Evolutionary conservation across 306 rosid genomes (phyloP).

Genomic region (Corylus americana): DNA sequence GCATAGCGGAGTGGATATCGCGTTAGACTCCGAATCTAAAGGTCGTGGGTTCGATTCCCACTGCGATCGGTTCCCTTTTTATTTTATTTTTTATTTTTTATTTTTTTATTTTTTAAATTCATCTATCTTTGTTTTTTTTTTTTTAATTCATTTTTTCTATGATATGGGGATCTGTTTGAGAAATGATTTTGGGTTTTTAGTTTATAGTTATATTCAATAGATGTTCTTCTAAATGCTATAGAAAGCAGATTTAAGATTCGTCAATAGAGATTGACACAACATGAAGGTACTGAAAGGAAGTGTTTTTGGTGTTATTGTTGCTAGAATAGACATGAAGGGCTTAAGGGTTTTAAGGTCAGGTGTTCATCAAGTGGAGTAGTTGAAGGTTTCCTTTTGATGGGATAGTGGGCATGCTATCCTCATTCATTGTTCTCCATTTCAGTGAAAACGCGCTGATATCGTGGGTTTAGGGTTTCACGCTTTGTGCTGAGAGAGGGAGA

Average conservation of each 20-base stretch:
- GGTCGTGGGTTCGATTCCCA: conserved; percentile 99
- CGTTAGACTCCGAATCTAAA: conserved; percentile 99
- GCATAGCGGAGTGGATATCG: conserved; percentile 99
- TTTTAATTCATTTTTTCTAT: no score
- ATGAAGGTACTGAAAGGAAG: neutral
- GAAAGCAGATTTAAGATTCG: neutral
- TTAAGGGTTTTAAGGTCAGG: neutral
- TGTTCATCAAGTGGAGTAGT: neutral
- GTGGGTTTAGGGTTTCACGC: neutral
- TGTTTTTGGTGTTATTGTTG: neutral
- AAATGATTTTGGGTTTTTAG: neutral
- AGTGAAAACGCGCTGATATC: neutral
- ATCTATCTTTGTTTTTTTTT: neutral
- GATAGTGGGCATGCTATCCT: neutral
- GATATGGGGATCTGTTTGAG: neutral
- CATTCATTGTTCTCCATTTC: neutral
- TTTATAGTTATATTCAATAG: neutral
- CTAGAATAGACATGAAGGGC: neutral
- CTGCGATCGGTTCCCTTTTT: conserved; percentile 59
- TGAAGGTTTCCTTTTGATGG: neutral
- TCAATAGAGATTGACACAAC: neutral
- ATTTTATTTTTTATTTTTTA: no score
- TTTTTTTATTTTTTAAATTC: neutral
- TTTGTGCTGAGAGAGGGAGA: neutral
- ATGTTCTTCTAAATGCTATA: neutral